Evolutionary conservation across 2,329 filamentous ascomycete species (phyloP).

Genomic region (Corniculantispora saksenae): DNA sequence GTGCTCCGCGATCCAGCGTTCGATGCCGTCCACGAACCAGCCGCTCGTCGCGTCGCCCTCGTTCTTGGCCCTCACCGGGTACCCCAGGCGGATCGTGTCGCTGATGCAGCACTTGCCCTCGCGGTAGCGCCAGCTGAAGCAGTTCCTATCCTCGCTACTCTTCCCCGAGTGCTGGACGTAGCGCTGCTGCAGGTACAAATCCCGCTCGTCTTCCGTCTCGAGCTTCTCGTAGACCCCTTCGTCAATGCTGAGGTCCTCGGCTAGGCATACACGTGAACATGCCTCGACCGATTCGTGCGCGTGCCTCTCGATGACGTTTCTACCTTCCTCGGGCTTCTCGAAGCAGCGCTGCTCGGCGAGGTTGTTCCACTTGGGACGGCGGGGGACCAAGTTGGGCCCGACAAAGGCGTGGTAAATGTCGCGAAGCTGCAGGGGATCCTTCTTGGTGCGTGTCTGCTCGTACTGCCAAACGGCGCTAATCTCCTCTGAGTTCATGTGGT

Average conservation of each 20-base stretch:
- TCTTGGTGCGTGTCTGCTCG: conserved; percentile 49
- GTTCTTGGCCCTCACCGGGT: conserved; percentile 35
- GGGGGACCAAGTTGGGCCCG: conserved; percentile 41
- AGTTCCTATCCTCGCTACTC: conserved; percentile 34
- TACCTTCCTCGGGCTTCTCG: conserved; percentile 37
- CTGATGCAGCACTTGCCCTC: conserved; percentile 46
- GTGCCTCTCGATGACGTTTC: conserved; percentile 41
- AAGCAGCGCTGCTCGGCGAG: conserved; percentile 50
- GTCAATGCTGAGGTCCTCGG: conserved; percentile 38
- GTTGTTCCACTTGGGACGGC: conserved; percentile 55
- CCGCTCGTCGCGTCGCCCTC: conserved; percentile 42
- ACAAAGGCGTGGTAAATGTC: conserved; percentile 54
- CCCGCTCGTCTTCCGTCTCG: conserved; percentile 31
- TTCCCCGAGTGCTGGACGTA: conserved; percentile 27
- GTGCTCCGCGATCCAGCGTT: conserved; percentile 47
- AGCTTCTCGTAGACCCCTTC: conserved; percentile 35
- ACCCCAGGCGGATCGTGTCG: conserved; percentile 46
- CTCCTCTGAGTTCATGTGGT: conserved; percentile 55
- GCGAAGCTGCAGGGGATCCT: conserved; percentile 44
- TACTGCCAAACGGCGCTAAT: conserved; percentile 54
- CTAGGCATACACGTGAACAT: conserved; percentile 52
- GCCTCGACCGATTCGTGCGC: conserved; percentile 48
- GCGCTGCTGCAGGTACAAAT: conserved; percentile 29
- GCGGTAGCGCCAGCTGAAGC: conserved; percentile 50
- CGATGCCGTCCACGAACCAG: conserved; percentile 49